phyloP scores from a whole-genome alignment of 139 green algal species.

The Tetraselmis striata region DNA sequence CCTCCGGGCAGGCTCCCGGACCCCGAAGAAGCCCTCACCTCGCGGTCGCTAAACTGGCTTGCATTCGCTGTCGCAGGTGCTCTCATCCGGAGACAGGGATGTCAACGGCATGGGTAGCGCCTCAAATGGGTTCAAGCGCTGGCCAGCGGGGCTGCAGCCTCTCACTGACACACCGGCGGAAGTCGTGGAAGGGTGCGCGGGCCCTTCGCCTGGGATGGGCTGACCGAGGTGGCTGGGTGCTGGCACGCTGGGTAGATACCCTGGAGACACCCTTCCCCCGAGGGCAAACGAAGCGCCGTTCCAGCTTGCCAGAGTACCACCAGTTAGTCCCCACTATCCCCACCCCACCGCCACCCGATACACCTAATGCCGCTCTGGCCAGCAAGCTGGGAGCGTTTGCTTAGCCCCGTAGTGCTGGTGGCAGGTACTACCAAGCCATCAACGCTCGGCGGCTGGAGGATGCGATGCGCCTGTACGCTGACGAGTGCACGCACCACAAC shows the following conservation, averaged over 20 bases:
- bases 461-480: neutral
- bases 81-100: too few relatives aligned
- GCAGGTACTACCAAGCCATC: neutral
- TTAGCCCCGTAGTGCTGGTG: neutral
- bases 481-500: neutral
- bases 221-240: too few relatives aligned
- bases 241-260: too few relatives aligned
- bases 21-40: too few relatives aligned
- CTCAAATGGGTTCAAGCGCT: neutral
- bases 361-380: neutral
- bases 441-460: neutral
- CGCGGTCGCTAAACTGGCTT: too few relatives aligned
- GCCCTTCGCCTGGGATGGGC: too few relatives aligned
- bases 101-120: too few relatives aligned
- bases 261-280: too few relatives aligned
- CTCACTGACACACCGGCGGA: neutral
- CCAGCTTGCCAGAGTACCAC: neutral
- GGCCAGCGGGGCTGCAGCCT: neutral
- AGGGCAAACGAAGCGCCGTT: neutral
- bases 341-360: too few relatives aligned
- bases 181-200: neutral
- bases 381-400: neutral
- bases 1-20: too few relatives aligned
- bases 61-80: too few relatives aligned
- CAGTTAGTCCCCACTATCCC: neutral